Percentiles rank a stretch among this genome's conserved stretches.
Conservation (phyloP, 495 filamentous ascomycete genomes). For the Penicillium ochrochloron region DNA sequence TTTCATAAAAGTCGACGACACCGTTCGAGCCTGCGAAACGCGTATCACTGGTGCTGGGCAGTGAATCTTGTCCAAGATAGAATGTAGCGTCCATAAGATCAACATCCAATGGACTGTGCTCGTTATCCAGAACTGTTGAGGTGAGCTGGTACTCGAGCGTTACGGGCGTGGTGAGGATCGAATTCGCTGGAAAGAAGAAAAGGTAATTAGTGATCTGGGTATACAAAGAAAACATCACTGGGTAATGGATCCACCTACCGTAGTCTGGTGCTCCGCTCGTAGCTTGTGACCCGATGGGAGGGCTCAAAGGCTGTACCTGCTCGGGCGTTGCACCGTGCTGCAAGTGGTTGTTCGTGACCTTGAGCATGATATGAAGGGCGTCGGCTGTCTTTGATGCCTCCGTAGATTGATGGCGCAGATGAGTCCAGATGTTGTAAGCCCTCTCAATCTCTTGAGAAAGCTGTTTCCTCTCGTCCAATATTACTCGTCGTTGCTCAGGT, state of each 20-base stretch:
- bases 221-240: not conserved
- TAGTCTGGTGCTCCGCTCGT: not conserved
- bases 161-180: not conserved
- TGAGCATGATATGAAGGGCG: slow-evolving; percentile 26
- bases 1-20: slow-evolving; percentile 18
- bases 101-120: slow-evolving; percentile 16
- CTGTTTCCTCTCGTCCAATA: slow-evolving; percentile 11
- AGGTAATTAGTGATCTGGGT: not conserved
- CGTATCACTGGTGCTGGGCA: not conserved
- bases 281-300: not conserved
- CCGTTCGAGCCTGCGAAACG: slow-evolving; percentile 6
- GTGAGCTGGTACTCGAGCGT: not conserved
- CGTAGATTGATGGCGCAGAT: slow-evolving; percentile 21
- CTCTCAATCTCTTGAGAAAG: slow-evolving; percentile 20
- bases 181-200: not conserved
- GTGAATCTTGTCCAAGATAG: slow-evolving; percentile 15
- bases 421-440: slow-evolving; percentile 25
- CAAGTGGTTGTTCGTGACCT: slow-evolving; percentile 21
- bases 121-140: not conserved
- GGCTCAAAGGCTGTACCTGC: not conserved
- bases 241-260: not conserved
- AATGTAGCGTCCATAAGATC: slow-evolving; percentile 19
- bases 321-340: slow-evolving; percentile 18
- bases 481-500: slow-evolving; percentile 2
- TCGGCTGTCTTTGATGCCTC: slow-evolving; percentile 27